phyloP scores from a whole-genome alignment of 768 basidiomycete genomes.

The Megacollybia marginata region DNA sequence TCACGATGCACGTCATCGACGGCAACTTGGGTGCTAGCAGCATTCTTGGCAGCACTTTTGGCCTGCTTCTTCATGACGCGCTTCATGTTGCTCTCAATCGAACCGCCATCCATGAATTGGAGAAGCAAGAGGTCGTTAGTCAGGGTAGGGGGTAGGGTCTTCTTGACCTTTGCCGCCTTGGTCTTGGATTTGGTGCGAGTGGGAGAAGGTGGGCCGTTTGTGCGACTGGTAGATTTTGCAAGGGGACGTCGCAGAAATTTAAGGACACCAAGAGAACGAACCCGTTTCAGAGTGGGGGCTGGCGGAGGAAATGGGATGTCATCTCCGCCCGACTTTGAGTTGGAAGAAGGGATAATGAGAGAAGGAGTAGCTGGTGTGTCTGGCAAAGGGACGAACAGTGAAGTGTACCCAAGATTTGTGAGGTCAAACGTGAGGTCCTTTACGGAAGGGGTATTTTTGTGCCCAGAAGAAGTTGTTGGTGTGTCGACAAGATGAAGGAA shows the following conservation, averaged over 20 bases:
- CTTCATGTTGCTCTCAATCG: constrained; percentile 43
- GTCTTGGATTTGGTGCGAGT: constrained; percentile 26
- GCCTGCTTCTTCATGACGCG: constrained; percentile 52
- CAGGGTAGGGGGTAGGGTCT: constrained; percentile 39
- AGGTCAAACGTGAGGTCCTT: constrained; percentile 47
- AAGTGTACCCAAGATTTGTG: constrained; percentile 56
- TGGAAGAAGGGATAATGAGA: constrained; percentile 14
- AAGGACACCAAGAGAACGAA: constrained; percentile 48
- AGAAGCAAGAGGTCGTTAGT: constrained; percentile 60
- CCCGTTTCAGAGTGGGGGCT: constrained; percentile 28
- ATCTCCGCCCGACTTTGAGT: constrained; percentile 9
- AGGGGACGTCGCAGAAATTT: constrained; percentile 27
- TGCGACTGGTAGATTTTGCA: constrained; percentile 22
- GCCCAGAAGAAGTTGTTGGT: constrained; percentile 23
- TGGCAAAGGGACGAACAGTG: constrained; percentile 54
- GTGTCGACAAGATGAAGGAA: constrained; percentile 39
- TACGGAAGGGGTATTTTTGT: constrained; percentile 31
- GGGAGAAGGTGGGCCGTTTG: constrained; percentile 16
- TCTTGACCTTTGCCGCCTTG: constrained; percentile 34
- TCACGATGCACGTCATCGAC: constrained; percentile 55
- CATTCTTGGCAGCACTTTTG: constrained; percentile 27
- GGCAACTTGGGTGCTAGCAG: constrained; percentile 11
- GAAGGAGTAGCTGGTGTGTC: constrained; percentile 40
- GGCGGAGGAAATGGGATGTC: constrained; percentile 11
- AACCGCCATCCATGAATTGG: constrained; percentile 65